Base-by-base conservation (phyloP, 1,284 basidiomycete species). In the Trichosporon coremiiforme region DNA sequence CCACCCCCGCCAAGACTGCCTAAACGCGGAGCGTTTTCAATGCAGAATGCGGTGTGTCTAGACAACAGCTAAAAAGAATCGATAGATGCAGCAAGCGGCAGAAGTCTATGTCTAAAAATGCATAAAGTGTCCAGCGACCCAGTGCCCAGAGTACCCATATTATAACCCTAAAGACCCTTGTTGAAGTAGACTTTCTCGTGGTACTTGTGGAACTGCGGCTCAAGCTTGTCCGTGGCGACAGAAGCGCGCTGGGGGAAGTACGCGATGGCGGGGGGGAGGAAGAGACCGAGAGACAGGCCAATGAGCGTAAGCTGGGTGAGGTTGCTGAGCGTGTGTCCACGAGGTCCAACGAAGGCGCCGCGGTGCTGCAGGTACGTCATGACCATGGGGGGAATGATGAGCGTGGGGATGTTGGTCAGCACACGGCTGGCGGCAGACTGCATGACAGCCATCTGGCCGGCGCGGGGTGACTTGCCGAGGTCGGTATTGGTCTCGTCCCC, bases 251-350 rank as follows among this genome's bases (percentile, higher is more conserved):
- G 86, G 5, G 86, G 86, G 79, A 86, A 87, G 71, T 85, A 84
- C 12, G 86, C 86, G 73, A 87, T 86, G n/a, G 86, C 85, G 7
- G 86, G 86, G 0, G 86, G 86, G 0, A 87, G 79, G 82, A 86
- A 87, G 65, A 85, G 74, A 65, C 85, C 84, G 15, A 87, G 81
- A 1, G 83, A 85, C 0, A 84, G 74, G 5, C 86, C 86, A 77
- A 87, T 84, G 50, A 81, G 72, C n/a, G 82, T 79, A 7, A 85
- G 76, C 68, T 84, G 80, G 10, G 83, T 80, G n/a, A 82, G 64
- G 15, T 69, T 80, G 31, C 78, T 75, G 1, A 76, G 13, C 0
- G 79, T 9, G 7, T 73, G 73, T 5, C 83, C 84, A 57, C 82
- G 75, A 1, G 84, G 83, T 2, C 84, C 82, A 17, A 65, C 65